Conservation (phyloP, 495 filamentous ascomycete species). For the Penicillium lagena region DNA sequence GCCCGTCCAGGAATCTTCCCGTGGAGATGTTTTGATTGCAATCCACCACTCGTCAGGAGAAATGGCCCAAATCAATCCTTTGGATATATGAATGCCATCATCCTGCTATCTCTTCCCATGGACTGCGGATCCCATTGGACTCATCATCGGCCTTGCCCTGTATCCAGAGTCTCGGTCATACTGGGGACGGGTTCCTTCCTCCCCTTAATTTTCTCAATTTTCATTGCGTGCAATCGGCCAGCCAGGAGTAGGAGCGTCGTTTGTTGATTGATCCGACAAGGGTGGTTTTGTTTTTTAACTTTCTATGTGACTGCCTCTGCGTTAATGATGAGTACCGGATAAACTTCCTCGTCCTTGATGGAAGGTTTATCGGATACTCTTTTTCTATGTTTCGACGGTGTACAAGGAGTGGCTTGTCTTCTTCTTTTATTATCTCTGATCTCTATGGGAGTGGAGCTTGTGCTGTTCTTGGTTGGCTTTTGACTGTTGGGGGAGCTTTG, state of each 20-base stretch:
- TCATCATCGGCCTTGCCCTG: too few species aligned
- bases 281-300: slow-evolving; percentile 27
- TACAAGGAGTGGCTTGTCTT: slow-evolving; percentile 18
- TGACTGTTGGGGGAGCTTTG: slow-evolving; percentile 23
- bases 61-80: slow-evolving; percentile 4
- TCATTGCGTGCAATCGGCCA: slow-evolving; percentile 21
- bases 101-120: slow-evolving; percentile 2
- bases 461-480: slow-evolving; percentile 17
- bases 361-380: neutral
- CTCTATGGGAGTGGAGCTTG: slow-evolving; percentile 6
- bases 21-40: slow-evolving; percentile 6
- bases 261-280: slow-evolving; percentile 22
- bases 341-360: slow-evolving; percentile 2
- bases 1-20: slow-evolving; percentile 5
- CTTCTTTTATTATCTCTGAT: slow-evolving; percentile 6
- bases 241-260: slow-evolving; percentile 22
- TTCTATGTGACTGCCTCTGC: slow-evolving; percentile 11
- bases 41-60: slow-evolving; percentile 3
- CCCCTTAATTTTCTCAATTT: slow-evolving; percentile 4
- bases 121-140: neutral
- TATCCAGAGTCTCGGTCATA: neutral
- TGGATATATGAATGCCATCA: slow-evolving; percentile 9
- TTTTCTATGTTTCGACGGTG: slow-evolving; percentile 21
- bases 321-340: slow-evolving; percentile 15
- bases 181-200: neutral